These are phyloP conservation scores for Aspergillus costaricaensis DNA, from an alignment of 2,329 filamentous ascomycete species.

Conservation along the genomic window DNA sequence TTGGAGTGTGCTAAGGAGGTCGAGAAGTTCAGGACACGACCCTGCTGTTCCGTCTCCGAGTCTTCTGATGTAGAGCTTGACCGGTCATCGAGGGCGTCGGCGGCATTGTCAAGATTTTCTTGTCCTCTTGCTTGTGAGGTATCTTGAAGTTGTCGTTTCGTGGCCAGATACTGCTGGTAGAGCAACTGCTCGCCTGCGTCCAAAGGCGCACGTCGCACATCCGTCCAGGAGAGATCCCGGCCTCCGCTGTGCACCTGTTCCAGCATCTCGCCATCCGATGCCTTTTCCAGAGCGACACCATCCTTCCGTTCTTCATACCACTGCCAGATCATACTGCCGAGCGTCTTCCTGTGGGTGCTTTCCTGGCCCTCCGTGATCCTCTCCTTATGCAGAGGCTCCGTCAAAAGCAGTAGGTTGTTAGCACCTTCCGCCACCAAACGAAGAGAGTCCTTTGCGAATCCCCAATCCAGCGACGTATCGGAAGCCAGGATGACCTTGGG, in stretches of 20 bases:
- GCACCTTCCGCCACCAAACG: slow-evolving; percentile 72
- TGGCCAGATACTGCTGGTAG: slow-evolving; percentile 91
- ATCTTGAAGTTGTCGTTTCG: slow-evolving; percentile 81
- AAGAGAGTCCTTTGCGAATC: slow-evolving; percentile 82
- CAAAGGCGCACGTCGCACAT: slow-evolving; percentile 65
- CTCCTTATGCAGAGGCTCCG: slow-evolving; percentile 60
- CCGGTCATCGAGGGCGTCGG: slow-evolving; percentile 71
- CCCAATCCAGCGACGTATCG: slow-evolving; percentile 89
- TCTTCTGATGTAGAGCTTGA: slow-evolving; percentile 88
- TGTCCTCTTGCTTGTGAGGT: slow-evolving; percentile 72
- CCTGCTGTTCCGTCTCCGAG: slow-evolving; percentile 86
- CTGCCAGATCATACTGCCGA: slow-evolving; percentile 77
- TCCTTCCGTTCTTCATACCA: slow-evolving; percentile 72
- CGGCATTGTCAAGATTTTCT: slow-evolving; percentile 70
- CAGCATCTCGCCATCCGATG: slow-evolving; percentile 58
- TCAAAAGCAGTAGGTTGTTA: slow-evolving; percentile 83
- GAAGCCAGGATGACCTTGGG: slow-evolving; percentile 83
- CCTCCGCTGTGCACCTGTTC: slow-evolving; percentile 69
- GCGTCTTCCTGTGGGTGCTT: slow-evolving; percentile 51
- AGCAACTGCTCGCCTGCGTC: slow-evolving; percentile 74
- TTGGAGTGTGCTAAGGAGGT: slow-evolving; percentile 80
- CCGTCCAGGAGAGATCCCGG: slow-evolving; percentile 61
- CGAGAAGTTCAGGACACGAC: slow-evolving; percentile 85
- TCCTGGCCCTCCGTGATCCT: slow-evolving; percentile 24
- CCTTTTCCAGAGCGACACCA: slow-evolving; percentile 61